Base-by-base conservation (phyloP, 208 protist species). In the Strigomonas culicis region DNA sequence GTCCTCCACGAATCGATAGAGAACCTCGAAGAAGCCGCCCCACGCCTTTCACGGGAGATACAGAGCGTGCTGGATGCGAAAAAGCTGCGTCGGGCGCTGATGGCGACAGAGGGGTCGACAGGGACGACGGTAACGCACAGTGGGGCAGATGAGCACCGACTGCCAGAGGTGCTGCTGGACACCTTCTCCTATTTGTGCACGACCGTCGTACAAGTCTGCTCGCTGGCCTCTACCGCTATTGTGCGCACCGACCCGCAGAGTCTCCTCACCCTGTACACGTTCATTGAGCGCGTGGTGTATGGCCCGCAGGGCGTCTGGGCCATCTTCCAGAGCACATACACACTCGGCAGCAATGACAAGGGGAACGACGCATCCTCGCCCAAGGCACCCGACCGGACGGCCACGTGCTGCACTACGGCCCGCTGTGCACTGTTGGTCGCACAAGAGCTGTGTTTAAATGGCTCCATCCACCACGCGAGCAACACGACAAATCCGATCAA, bases 341-440 rank as follows among this genome's bases (percentile, higher is more conserved):
- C 32, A 39, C 32, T 10, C 32, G 32, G 32, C 6, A 39, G 32
- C 10, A 10, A 10, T 39, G 32, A 10, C 32, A 10, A 10, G 6
- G 32, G 32, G 32, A 3, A 10, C 32, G 32, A 3, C 6, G 32
- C 32, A 10, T 3, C 6, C 6, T 10, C 10, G 32, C 6, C 3
- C 3, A 39, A 10, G 3, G 32, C 32, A 3, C 32, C 68, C 17
- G 79, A 84, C 62, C 44, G 68, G 1, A 28, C 68, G 17, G 68
- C 53, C 34, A 49, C 79, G 28, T 50, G 68, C 7, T 39, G 24
- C 4, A 11, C 69, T 17, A 25, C 79, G 58, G 66, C 67, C 19
- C 32, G 24, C 4, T 74, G 68, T 4, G 50, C 79, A 6, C 32
- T 74, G 17, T 47, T 61, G 6, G 28, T 78, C 8, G 65, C 63